Evolutionary conservation across 768 basidiomycete species (phyloP).

Genomic region (Fomitopsis serialis): DNA sequence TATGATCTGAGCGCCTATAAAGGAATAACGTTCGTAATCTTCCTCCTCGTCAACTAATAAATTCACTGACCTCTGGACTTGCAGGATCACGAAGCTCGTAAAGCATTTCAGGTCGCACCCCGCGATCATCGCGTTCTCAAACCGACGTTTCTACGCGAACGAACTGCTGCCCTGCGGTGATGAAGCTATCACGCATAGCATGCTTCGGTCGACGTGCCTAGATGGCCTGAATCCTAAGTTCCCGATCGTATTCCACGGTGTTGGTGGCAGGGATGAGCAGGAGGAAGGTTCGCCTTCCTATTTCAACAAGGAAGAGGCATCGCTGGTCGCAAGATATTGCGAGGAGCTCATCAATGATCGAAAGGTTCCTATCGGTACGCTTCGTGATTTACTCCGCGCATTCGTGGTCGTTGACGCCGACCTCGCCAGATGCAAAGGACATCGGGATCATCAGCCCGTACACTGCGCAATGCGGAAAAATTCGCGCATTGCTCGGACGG

Average conservation of each 20-base stretch:
- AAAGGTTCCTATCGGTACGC: conserved; percentile 26
- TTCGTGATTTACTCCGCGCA: too few relatives aligned
- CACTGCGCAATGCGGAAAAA: conserved; percentile 30
- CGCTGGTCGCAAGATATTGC: conserved; percentile 29
- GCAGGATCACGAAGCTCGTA: conserved; percentile 25
- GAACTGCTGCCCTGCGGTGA: conserved; percentile 27
- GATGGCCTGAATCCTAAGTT: conserved; percentile 13
- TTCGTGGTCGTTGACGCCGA: too few relatives aligned
- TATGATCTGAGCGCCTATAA: conserved; percentile 20
- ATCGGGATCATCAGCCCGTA: conserved; percentile 39
- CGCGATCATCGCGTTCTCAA: conserved; percentile 51
- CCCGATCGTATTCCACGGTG: conserved; percentile 30
- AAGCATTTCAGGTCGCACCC: conserved; percentile 57
- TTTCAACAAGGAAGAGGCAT: conserved; percentile 35
- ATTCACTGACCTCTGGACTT: too few relatives aligned
- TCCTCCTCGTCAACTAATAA: too few relatives aligned
- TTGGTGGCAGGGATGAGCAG: conserved; percentile 28
- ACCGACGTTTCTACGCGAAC: conserved; percentile 35
- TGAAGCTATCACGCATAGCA: conserved; percentile 17
- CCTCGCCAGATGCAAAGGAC: conserved; percentile 24
- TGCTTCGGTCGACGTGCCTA: conserved; percentile 24
- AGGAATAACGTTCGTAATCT: conserved; percentile 24
- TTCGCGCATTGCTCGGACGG: conserved; percentile 20
- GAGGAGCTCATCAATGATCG: conserved; percentile 20
- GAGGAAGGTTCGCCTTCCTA: conserved; percentile 33